Conservation (phyloP, 306 rosid genomes). For the Vigna reflexopilosa region DNA sequence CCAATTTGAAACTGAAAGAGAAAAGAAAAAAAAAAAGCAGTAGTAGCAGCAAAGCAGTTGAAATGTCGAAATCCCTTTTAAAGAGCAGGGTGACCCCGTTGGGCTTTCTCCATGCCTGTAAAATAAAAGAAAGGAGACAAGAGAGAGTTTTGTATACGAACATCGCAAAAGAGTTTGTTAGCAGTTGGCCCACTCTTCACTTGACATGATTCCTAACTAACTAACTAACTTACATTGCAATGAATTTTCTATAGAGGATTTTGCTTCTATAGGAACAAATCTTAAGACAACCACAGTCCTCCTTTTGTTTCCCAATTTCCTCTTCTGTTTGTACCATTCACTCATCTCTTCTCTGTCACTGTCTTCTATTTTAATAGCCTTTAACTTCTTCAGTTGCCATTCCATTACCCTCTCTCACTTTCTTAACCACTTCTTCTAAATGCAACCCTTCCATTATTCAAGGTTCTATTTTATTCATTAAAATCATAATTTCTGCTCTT, state of each 20-base stretch:
- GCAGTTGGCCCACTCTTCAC: slow-evolving; percentile 12
- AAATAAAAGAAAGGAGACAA: not conserved
- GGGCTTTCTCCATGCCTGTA: not conserved
- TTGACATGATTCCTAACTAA: slow-evolving; percentile 2
- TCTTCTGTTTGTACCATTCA: not conserved
- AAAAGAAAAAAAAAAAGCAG: not conserved
- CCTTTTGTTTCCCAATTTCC: not conserved
- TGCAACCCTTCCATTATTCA: not conserved
- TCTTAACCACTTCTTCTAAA: not conserved
- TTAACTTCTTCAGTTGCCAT: not conserved
- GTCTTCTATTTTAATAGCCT: not conserved
- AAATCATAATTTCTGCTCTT: not conserved
- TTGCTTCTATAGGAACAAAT: not conserved
- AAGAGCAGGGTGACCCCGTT: too few relatives aligned
- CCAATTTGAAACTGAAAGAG: not conserved
- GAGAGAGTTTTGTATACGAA: not conserved
- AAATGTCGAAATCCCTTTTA: not conserved
- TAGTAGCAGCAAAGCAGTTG: not conserved
- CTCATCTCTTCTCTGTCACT: slow-evolving; percentile 1
- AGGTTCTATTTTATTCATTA: not conserved
- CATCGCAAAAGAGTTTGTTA: slow-evolving; percentile 11
- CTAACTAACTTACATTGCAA: not conserved
- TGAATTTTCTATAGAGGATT: not conserved
- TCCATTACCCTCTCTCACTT: not conserved
- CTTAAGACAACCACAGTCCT: not conserved